phyloP scores from a whole-genome alignment of 345 rosid species.

The Eucalyptus pumila region DNA sequence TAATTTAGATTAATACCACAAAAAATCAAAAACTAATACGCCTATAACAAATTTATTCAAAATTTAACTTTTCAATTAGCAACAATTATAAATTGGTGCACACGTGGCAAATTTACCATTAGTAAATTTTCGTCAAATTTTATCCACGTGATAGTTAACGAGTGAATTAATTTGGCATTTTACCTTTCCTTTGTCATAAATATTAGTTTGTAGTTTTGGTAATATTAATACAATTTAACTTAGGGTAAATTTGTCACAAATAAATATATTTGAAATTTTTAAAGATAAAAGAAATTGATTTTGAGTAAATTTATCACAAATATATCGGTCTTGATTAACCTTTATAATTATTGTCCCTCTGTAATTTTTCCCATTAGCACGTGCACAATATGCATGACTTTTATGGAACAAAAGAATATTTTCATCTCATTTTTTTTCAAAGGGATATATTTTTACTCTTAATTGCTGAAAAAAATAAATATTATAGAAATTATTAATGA shows the following conservation, averaged over 20 bases:
- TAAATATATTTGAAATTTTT: rapidly evolving
- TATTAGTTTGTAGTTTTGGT: rapidly evolving
- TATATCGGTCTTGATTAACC: rapidly evolving
- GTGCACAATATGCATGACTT: too few relatives aligned
- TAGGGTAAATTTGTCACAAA: rapidly evolving
- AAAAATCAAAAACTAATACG: rapidly evolving
- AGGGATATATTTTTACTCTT: too few relatives aligned
- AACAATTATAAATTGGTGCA: rapidly evolving
- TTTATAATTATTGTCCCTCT: rapidly evolving
- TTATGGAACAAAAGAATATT: too few relatives aligned
- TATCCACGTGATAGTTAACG: rapidly evolving
- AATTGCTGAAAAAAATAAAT: too few relatives aligned
- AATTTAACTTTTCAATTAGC: rapidly evolving
- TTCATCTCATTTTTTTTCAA: too few relatives aligned
- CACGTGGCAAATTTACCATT: rapidly evolving
- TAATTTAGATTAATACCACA: too few relatives aligned
- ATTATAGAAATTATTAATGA: too few relatives aligned
- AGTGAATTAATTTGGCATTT: rapidly evolving
- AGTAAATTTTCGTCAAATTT: rapidly evolving
- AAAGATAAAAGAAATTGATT: rapidly evolving
- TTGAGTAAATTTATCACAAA: too few relatives aligned
- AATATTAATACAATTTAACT: rapidly evolving
- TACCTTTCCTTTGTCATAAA: rapidly evolving
- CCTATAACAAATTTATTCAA: rapidly evolving
- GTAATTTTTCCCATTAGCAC: too few relatives aligned